Evolutionary conservation across 2,329 filamentous ascomycete species (phyloP).

Genomic region (Emydomyces testavorans): DNA sequence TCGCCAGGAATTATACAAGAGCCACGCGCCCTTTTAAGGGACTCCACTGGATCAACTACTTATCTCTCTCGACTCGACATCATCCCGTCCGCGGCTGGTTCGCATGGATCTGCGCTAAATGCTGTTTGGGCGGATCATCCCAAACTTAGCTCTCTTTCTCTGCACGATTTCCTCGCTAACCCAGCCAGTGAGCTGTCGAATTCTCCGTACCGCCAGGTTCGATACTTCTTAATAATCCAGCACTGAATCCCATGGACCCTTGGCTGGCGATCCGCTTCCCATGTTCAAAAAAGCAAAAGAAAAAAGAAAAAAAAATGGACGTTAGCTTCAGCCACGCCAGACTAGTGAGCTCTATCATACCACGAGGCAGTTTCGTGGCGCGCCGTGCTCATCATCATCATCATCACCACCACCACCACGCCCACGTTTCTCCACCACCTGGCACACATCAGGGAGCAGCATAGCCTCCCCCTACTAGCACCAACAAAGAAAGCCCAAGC

Average conservation of each 20-base stretch:
- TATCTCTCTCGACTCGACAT: slow-evolving; percentile 6
- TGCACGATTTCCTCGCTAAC: slow-evolving; percentile 11
- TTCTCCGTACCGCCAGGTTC: slow-evolving; percentile 1
- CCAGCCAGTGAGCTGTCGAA: slow-evolving; percentile 9
- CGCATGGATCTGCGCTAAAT: slow-evolving; percentile 16
- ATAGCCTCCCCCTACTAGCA: slow-evolving; percentile 7
- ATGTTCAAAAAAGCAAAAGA: no score
- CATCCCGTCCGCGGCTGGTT: slow-evolving; percentile 15
- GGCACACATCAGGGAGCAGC: not conserved
- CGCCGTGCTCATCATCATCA: slow-evolving; percentile 9
- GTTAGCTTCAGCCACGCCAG: slow-evolving; percentile 5
- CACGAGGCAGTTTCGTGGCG: slow-evolving; percentile 12
- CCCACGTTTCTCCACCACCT: slow-evolving; percentile 6
- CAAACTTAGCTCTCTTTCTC: slow-evolving; percentile 3
- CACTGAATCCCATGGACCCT: slow-evolving; percentile 8
- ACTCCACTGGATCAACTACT: not conserved
- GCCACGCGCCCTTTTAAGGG: slow-evolving; percentile 3
- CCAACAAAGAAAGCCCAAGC: slow-evolving; percentile 11
- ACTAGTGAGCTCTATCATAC: slow-evolving; percentile 9
- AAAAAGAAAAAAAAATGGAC: not conserved
- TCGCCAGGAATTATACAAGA: slow-evolving; percentile 5
- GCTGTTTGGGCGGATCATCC: slow-evolving; percentile 10
- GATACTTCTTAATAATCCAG: slow-evolving; percentile 4
- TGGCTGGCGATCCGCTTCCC: slow-evolving; percentile 9
- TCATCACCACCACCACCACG: slow-evolving; percentile 9